A percentile compares a stretch with the other conserved stretches of the same genome.
Conservation (phyloP, 306 rosid species). For the Gleditsia sinensis region DNA sequence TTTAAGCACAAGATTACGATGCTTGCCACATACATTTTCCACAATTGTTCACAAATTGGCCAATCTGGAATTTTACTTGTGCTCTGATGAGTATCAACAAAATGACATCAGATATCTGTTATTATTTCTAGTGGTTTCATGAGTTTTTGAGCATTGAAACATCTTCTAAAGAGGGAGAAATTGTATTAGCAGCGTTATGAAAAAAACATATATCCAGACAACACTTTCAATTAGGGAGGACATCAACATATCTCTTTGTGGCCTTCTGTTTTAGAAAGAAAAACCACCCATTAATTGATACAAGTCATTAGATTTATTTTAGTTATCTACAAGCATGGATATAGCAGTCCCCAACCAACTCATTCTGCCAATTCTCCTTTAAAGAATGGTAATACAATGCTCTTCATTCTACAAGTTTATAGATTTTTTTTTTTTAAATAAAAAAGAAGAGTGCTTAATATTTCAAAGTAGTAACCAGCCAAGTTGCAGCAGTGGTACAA, state of each 20-base stretch:
- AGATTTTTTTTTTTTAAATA: background rate
- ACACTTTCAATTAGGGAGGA: background rate
- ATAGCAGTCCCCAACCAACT: background rate
- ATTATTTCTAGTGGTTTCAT: background rate
- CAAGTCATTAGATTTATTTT: background rate
- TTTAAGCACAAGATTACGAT: background rate
- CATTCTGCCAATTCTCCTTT: background rate
- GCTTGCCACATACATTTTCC: background rate
- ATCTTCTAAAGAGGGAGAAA: conserved; percentile 12
- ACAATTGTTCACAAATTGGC: conserved; percentile 1
- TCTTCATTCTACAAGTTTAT: background rate
- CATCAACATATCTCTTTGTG: background rate
- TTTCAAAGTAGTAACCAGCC: conserved; percentile 3
- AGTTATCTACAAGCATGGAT: background rate
- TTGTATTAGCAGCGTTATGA: no score
- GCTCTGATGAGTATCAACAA: background rate
- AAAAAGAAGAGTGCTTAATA: background rate
- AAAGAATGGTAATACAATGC: background rate
- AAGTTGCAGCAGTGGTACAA: conserved; percentile 15
- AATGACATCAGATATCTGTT: conserved; percentile 11
- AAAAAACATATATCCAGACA: background rate
- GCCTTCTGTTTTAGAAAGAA: background rate
- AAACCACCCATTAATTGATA: background rate
- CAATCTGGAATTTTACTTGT: background rate
- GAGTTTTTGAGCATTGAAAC: conserved; percentile 19